Conservation (phyloP, 805 yeast genomes). For the Hanseniaspora occidentalis region DNA sequence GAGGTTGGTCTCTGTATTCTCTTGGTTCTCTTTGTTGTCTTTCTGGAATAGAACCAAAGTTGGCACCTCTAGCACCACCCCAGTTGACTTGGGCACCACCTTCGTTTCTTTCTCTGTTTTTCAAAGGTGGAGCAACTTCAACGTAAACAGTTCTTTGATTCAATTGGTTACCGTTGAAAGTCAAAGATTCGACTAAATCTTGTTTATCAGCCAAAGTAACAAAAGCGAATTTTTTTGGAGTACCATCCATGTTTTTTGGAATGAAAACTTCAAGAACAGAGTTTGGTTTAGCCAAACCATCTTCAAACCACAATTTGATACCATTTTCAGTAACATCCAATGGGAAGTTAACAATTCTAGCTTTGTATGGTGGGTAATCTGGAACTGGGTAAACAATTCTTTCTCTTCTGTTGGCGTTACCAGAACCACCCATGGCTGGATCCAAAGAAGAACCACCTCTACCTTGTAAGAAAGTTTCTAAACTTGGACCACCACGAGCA, state of each 20-base stretch:
- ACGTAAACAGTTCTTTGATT: constrained; percentile 60
- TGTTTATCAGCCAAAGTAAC: constrained; percentile 71
- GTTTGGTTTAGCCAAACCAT: constrained; percentile 36
- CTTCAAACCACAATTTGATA: constrained; percentile 48
- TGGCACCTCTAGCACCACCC: constrained; percentile 26
- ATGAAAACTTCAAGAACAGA: constrained; percentile 53
- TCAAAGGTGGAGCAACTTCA: constrained; percentile 68
- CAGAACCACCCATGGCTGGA: constrained; percentile 27
- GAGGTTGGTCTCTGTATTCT: constrained; percentile 13
- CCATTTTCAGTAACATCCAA: constrained; percentile 64
- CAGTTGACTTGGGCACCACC: constrained; percentile 26
- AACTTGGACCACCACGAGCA: constrained; percentile 13
- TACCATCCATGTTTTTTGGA: constrained; percentile 51
- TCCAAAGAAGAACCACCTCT: constrained; percentile 23
- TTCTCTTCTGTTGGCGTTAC: constrained; percentile 30
- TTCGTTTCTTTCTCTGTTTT: constrained; percentile 20
- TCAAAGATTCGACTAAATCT: constrained; percentile 61
- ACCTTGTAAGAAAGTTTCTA: constrained; percentile 20
- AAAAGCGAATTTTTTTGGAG: constrained; percentile 80
- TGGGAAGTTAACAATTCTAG: constrained; percentile 78
- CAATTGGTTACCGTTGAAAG: constrained; percentile 54
- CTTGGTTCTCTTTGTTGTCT: constrained; percentile 14
- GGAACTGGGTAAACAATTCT: constrained; percentile 78
- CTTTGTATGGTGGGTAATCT: constrained; percentile 81
- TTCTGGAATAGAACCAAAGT: constrained; percentile 24